These are phyloP conservation scores for Talaromyces sp. DNA, from an alignment of 2,329 filamentous ascomycete genomes.

Conservation along the genomic window DNA sequence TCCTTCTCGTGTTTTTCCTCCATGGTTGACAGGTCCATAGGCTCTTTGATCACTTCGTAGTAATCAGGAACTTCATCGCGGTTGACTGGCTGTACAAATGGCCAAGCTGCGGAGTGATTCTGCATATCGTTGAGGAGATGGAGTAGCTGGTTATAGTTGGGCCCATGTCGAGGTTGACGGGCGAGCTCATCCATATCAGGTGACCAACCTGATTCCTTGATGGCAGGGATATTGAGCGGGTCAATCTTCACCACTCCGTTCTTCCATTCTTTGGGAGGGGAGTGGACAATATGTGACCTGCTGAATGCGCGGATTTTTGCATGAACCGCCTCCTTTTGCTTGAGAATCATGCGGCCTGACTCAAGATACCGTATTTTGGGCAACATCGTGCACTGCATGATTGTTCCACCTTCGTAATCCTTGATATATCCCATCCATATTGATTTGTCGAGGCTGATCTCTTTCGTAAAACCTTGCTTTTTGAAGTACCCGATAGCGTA, in stretches of 20 bases:
- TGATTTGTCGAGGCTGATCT: slow-evolving; percentile 84
- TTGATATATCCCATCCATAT: slow-evolving; percentile 99
- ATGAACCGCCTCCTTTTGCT: slow-evolving; percentile 92
- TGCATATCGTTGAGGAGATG: slow-evolving; percentile 93
- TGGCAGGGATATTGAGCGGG: slow-evolving; percentile 79
- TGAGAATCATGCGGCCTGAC: slow-evolving; percentile 85
- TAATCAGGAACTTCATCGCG: slow-evolving; percentile 97
- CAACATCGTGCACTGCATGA: slow-evolving; percentile 99
- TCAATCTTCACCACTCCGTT: slow-evolving; percentile 72
- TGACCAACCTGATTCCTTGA: slow-evolving; percentile 90
- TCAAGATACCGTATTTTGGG: slow-evolving; percentile 93
- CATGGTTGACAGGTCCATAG: slow-evolving; percentile 96
- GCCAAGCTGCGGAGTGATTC: slow-evolving; percentile 90
- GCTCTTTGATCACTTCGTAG: slow-evolving; percentile 96
- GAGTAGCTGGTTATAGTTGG: slow-evolving; percentile 90
- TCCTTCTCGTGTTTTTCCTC: slow-evolving; percentile 92
- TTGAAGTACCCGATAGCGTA: slow-evolving; percentile 99
- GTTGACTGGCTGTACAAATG: slow-evolving; percentile 89
- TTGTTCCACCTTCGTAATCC: slow-evolving; percentile 96
- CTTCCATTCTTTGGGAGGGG: slow-evolving; percentile 81
- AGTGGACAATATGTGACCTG: slow-evolving; percentile 81
- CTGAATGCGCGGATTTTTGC: slow-evolving; percentile 92
- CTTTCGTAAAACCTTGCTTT: slow-evolving; percentile 98
- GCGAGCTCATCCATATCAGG: slow-evolving; percentile 97
- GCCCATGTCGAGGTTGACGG: slow-evolving; percentile 88